Evolutionary conservation across 2,329 filamentous ascomycete genomes (phyloP), one percentile per base, ranked within the genome.

Genomic region (Thyridium curvatum): DNA sequence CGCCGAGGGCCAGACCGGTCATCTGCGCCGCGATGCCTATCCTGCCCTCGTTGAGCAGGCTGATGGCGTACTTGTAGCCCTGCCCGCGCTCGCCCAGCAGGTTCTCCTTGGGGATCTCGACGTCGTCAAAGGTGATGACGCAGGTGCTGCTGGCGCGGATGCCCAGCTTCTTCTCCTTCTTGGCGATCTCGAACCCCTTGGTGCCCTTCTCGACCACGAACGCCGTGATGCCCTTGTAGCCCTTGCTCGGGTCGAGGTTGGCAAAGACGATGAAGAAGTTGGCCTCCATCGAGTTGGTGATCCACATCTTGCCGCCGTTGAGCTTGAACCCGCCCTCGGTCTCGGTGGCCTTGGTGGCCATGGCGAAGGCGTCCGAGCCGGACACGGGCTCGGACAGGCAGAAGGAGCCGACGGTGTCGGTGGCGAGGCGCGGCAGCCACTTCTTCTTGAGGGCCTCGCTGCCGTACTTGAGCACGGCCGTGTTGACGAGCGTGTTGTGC

Each of bases 161-260:
- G 42, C 93, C 93, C 35, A 98, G 82, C 74, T 98, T 98, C 84
- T 97, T 97, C 74, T 98, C 93, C 74, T 98, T 98, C 79, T 98
- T 98, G 31, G 93, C 89, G 55, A 98, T 94, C 44, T 79, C 82
- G 72, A 98, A 96, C 28, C 93, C 93, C 40, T 84, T 82, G 36
- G 79, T 86, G 54, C 74, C 83, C 72, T 95, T 96, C 66, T 96
- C 90, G 32, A 97, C 82, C 44, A 98, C 71, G 60, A 98, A 98
- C 38, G 93, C 93, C 2, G 89, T 90, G 64, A 98, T 98, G 42
- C 93, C 93, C 66, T 90, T 91, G 75, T 98, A 96, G 38, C 89
- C 91, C 69, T 91, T 89, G 67, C 79, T 82, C 1, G 84, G 90
- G 59, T 96, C 84, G 30, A 98, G 72, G 66, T 96, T 98, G 56